Evolutionary conservation across 2,329 filamentous ascomycete genomes (phyloP), one percentile per base, ranked within the genome.

Genomic region (Drechslerella coelobrocha): DNA sequence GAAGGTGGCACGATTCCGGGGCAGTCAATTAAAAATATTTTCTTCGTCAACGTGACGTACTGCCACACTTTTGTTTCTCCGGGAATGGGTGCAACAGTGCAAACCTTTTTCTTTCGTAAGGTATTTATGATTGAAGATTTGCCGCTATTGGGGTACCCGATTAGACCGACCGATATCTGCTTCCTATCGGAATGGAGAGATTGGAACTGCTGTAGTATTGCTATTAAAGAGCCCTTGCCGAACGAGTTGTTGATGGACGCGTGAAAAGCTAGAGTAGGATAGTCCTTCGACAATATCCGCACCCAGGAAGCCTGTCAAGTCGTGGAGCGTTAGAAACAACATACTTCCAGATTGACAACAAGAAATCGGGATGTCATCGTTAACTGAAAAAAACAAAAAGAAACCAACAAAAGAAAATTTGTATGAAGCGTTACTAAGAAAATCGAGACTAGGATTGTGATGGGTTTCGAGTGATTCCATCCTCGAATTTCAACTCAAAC

Each of bases 401-500:
- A 31, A 12, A 31, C 6, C 29, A 6, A 31, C 6, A 31, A 31
- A 31, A 68, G 69, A 75, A 72, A 75, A 76, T 72, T 86, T 92
- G 89, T 99, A 85, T 93, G 92, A 89, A 89, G 90, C 90, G 89
- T 91, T 89, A 97, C 94, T 99, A 99, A 96, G 94, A 97, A 90
- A 84, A 85, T 85, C 86, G 86, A 89, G 87, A 92, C 81, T 81
- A 81, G 81, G 17, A 51, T 53, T 19, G 2, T 82, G 80, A 82
- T 84, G 84, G 81, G 76, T 78, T 52, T 39, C 45, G 50, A 50
- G 45, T 27, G 37, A 27, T 39, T 37, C 66, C 66, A 63, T 71
- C 66, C 66, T 55, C 59, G 59, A 63, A 56, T 83, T 89, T 97
- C 94, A 97, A 97, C 94, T 97, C 93, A 91, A 84, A 91, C 88